Conservation (phyloP, 1,284 basidiomycete genomes). For the Vanrija sp. region DNA sequence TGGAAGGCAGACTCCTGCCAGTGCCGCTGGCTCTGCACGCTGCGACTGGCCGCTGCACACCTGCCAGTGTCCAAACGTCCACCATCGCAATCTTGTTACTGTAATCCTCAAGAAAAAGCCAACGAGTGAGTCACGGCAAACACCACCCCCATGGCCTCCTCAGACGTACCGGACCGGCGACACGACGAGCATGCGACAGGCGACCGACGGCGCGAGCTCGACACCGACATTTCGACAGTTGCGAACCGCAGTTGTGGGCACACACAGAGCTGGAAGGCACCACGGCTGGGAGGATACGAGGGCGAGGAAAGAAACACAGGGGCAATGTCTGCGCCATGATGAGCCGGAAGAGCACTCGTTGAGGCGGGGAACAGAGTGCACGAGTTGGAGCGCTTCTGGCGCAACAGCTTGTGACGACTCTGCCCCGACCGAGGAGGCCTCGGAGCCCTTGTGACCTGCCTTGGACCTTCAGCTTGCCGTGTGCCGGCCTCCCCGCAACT, state of each 20-base stretch:
- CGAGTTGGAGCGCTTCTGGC: neutral
- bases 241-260: neutral
- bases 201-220: conserved; percentile 1
- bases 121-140: conserved; percentile 17
- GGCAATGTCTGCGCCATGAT: conserved; percentile 43
- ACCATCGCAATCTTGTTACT: conserved; percentile 5
- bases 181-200: neutral
- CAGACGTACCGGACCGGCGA: neutral
- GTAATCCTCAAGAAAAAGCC: conserved; percentile 16
- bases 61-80: neutral
- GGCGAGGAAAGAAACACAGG: conserved; percentile 43
- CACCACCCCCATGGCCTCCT: neutral
- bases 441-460: conserved; percentile 20
- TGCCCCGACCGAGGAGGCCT: conserved; percentile 20
- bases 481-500: neutral
- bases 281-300: neutral
- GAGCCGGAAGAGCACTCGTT: conserved; percentile 13
- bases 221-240: neutral
- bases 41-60: neutral
- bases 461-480: neutral
- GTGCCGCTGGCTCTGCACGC: neutral
- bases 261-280: neutral
- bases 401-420: neutral
- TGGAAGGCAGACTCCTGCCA: no score
- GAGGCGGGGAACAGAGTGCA: conserved; percentile 10